Base-by-base conservation (phyloP, 2,329 filamentous ascomycete species). In the Nothomitra cinnamomea region DNA sequence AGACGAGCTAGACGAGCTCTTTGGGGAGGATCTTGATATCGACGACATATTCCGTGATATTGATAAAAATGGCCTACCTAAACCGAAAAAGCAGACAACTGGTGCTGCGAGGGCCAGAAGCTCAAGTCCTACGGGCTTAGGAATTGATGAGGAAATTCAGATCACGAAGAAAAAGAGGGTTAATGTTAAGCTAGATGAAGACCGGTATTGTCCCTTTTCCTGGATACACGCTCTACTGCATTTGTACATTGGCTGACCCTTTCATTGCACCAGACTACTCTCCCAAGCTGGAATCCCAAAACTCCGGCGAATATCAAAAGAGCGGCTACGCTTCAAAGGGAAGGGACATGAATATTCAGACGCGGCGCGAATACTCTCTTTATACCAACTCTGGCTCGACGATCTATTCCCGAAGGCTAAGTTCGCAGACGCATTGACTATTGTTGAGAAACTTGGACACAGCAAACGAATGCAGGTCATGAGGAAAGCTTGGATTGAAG, bases 331-430 rank as follows among this genome's bases (percentile, higher is more conserved):
- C 58, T 80, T 95, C 60, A 94, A 90, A 65, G 92, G 92, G 51
- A 96, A 94, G 67, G 90, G 89, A 0, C 87, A 96, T 64, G 92
- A 98, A 82, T 96, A 92, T 67, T 82, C 84, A 17, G 92, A 98
- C 64, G 79, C 88, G 10, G 78, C 82, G 0, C 79, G 82, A 15
- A 75, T 98, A 22, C 74, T 98, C 49, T 87, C 85, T 22, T 86
- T 94, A 64, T 98, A 96, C 64, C 92, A 96, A 65, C 69, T 95
- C 54, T 98, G 92, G 92, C 83, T 98, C 1, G 90, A 98, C 67
- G 88, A 95, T 63, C 73, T 98, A 12, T 98, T 89, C 63, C 92
- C 92, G 12, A 88, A 94, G 63, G 92, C 90, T 3, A 90, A 88
- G 62, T 98, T 98, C 62, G 77, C 85, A 49, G 92, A 98, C 62